Evolutionary conservation across 768 basidiomycete genomes (phyloP), one percentile per base, ranked within the genome.

Genomic region (Tephrocybe sp.): DNA sequence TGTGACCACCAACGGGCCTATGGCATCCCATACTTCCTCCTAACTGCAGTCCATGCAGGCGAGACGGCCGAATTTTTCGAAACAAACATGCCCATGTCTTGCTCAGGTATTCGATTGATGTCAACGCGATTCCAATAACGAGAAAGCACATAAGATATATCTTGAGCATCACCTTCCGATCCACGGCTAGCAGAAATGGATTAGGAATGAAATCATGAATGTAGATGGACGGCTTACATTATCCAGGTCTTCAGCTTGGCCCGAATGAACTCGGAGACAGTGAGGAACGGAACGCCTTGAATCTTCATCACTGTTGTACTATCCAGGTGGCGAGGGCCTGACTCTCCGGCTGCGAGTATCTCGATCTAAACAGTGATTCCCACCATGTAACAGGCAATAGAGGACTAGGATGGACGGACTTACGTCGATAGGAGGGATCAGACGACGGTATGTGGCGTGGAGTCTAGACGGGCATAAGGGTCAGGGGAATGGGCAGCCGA

Each of bases 221-320:
- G 45, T 50, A 49, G 42, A 52, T 37, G 36, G 23, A 37, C 50
- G 54, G 59, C 83, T 60, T 73, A 88, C 90, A 88, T 84, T 55
- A 82, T 75, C 90, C 90, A 93, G 15, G 79, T 68, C 58, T 88
- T 91, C 44, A 93, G 73, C 72, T 92, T 93, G 39, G 88, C 89
- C 58, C 90, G 77, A 59, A 92, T 69, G 68, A 92, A 92, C 65
- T 93, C 90, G 33, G 90, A 89, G 52, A 88, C 72, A n/a, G 84
- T 83, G 58, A 93, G 69, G 72, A 92, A 92, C 9, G 90, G 91
- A 4, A 92, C 70, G 18, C 80, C 78, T 48, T 83, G 82, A 18
- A 92, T 62, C 49, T 68, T 76, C 76, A 84, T 85, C 48, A 84
- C 80, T 3, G 84, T 90, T 25, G 78, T 71, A 44, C 69, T 61